These are phyloP conservation scores for Metahyphopichia silvanorum DNA, from an alignment of 805 yeast species.

Conservation along the genomic window DNA sequence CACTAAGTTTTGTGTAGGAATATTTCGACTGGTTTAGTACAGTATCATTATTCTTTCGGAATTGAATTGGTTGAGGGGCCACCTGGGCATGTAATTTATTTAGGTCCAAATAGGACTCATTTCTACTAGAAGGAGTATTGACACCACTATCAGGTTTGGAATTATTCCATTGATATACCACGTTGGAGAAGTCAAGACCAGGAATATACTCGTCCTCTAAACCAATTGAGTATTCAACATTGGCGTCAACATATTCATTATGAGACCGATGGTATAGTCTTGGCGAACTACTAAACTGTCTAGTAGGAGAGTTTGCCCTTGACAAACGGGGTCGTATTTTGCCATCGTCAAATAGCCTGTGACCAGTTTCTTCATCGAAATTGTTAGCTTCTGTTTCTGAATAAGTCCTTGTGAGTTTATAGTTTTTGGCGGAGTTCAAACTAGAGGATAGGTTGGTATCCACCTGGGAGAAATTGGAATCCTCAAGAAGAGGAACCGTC, in stretches of 20 bases:
- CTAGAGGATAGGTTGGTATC: neutral
- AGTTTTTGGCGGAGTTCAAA: conserved; percentile 5
- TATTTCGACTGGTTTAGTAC: conserved; percentile 6
- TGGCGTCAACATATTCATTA: conserved; percentile 11
- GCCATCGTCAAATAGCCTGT: conserved; percentile 51
- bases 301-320: conserved; percentile 4
- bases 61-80: conserved; percentile 38
- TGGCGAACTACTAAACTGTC: no score
- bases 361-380: conserved; percentile 54
- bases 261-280: conserved; percentile 33
- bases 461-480: conserved; percentile 10
- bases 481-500: conserved; percentile 25
- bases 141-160: conserved; percentile 14
- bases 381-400: conserved; percentile 65
- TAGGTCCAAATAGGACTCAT: conserved; percentile 38
- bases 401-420: conserved; percentile 49
- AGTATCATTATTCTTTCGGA: conserved; percentile 10
- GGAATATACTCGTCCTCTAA: conserved; percentile 78
- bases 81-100: conserved; percentile 42
- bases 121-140: conserved; percentile 28
- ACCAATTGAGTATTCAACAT: conserved; percentile 34
- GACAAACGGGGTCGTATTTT: conserved; percentile 40
- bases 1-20: conserved; percentile 18
- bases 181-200: conserved; percentile 56
- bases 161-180: conserved; percentile 46